Evolutionary conservation across 306 rosid species (phyloP).

Genomic region (Senna tora): DNA sequence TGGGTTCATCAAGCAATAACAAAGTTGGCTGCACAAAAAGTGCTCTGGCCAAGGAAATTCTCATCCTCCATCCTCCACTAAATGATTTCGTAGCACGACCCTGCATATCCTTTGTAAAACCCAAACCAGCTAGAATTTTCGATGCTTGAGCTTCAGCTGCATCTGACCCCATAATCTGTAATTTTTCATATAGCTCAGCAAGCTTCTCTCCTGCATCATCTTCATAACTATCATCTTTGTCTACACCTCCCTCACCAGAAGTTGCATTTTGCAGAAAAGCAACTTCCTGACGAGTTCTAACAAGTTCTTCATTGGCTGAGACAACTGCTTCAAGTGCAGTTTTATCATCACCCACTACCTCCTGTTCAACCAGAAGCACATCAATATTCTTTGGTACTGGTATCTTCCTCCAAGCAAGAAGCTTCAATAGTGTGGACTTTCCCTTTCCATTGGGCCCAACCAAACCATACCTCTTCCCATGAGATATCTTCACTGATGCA

Average conservation of each 20-base stretch:
- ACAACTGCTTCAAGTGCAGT: constrained; percentile 58
- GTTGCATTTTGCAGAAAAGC: constrained; percentile 44
- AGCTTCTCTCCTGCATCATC: constrained; percentile 61
- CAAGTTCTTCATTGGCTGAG: constrained; percentile 65
- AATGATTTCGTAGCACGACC: constrained; percentile 60
- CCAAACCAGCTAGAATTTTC: constrained; percentile 67
- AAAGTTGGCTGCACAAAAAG: constrained; percentile 66
- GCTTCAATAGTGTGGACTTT: constrained; percentile 63
- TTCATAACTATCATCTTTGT: constrained; percentile 27
- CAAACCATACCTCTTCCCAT: constrained; percentile 59
- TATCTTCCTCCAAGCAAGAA: constrained; percentile 71
- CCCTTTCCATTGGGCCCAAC: constrained; percentile 63
- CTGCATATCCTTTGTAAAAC: constrained; percentile 66
- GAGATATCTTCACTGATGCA: constrained; percentile 51
- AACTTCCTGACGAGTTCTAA: constrained; percentile 55
- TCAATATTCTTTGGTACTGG: constrained; percentile 69
- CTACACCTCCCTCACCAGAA: constrained; percentile 40
- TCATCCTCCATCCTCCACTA: constrained; percentile 67
- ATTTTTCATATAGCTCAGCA: constrained; percentile 51
- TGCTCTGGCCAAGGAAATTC: constrained; percentile 60
- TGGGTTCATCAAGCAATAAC: constrained; percentile 58
- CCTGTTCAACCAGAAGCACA: constrained; percentile 67
- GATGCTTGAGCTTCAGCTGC: constrained; percentile 66
- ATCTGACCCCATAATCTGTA: constrained; percentile 56
- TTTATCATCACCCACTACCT: constrained; percentile 61